Base-by-base conservation (phyloP, 2,329 filamentous ascomycete species). In the Paraphoma chrysanthemicola region DNA sequence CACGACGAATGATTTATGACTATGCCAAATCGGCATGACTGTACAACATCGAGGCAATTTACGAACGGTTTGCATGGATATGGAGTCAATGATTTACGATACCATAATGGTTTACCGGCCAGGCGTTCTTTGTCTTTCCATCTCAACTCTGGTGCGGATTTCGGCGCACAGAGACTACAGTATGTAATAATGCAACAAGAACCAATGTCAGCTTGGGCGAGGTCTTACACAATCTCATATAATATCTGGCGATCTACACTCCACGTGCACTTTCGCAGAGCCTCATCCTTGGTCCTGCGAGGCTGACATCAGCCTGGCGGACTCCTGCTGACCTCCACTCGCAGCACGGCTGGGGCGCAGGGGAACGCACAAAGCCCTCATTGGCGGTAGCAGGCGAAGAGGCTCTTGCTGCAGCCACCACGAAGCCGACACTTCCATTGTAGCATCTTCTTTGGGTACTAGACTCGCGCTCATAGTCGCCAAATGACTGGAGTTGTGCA, bases 291-390 rank as follows among this genome's bases (percentile, higher is more conserved):
- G 23, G 33, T 54, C 44, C 46, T 56, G 53, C 57, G 52, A 31
- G 29, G 54, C 55, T 64, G 53, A 60, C 54, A 53, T 64, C 52
- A 64, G 57, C 54, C 45, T 49, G 41, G 36, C 30, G 41, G 44
- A 18, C 31, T 36, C 48, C 54, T 57, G 64, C 64, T 65, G 62
- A 65, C 60, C 52, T 49, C 36, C 36, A 57, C 14, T 30, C 51
- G 18, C 43, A 36, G 14, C 33, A 43, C 48, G 50, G 28, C 44
- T 44, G 42, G 48, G 61, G 59, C 58, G 54, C 64, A 66, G 54
- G 41, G 33, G 16, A 30, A 51, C 41, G 53, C 36, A 31, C 50
- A 48, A 6, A 23, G 4, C n/a, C 17, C 12, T 17, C 10, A 51
- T 51, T 51, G 49, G 49, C 42, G 23, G 16, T 10, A 23, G 39